These are phyloP conservation scores for Antrodiella citrinella DNA, from an alignment of 768 basidiomycete species.

Conservation along the genomic window DNA sequence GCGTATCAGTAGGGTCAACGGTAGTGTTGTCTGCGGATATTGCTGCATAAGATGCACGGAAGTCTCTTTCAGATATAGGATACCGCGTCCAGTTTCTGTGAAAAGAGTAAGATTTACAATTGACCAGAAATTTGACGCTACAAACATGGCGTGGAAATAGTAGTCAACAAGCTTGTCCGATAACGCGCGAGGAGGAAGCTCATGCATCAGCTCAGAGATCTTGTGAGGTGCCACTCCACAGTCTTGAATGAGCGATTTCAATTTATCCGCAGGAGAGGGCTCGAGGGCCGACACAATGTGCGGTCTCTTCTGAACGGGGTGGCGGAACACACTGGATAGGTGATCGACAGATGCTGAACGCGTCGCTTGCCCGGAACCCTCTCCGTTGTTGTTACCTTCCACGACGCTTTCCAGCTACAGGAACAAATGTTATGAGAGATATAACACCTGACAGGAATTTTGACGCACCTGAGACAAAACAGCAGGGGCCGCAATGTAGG, in stretches of 20 bases:
- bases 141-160: constrained; percentile 70
- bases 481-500: constrained; percentile 73
- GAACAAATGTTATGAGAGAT: no score
- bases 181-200: constrained; percentile 71
- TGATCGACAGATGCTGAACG: constrained; percentile 10
- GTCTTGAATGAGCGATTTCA: constrained; percentile 82
- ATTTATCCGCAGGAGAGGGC: constrained; percentile 64
- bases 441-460: no score
- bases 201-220: constrained; percentile 81
- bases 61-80: constrained; percentile 80
- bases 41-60: constrained; percentile 63
- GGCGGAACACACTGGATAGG: constrained; percentile 9
- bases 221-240: constrained; percentile 90
- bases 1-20: constrained; percentile 67
- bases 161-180: constrained; percentile 77
- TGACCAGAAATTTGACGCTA: constrained; percentile 3
- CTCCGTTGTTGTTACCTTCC: constrained; percentile 11
- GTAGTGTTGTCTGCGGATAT: constrained; percentile 54
- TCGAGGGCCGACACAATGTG: constrained; percentile 19
- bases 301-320: background rate
- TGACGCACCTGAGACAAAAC: constrained; percentile 69
- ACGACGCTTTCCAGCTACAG: constrained; percentile 46
- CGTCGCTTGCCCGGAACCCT: background rate
- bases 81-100: constrained; percentile 88
- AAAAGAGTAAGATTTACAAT: constrained; percentile 9